A percentile compares a stretch with the other conserved stretches of the same genome.
Evolutionary conservation across 2,329 filamentous ascomycete species (phyloP).

Genomic region (Alternaria triticimaculans): DNA sequence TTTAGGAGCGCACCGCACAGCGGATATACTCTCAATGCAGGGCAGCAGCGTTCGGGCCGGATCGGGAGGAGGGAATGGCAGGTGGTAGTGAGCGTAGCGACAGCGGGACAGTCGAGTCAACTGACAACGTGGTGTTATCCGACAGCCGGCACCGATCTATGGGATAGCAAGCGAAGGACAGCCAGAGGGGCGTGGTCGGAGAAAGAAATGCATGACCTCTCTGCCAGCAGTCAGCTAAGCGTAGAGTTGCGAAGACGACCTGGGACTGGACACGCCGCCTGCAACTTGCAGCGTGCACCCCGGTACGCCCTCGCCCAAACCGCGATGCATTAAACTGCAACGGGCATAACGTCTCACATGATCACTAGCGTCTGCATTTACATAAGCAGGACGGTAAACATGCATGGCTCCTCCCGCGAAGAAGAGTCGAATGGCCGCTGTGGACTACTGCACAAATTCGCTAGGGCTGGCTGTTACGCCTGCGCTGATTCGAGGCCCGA

Average conservation of each 20-base stretch:
- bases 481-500: conserved; percentile 36
- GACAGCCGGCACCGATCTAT: conserved; percentile 27
- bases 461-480: conserved; percentile 25
- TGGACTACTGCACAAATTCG: conserved; percentile 26
- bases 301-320: conserved; percentile 22
- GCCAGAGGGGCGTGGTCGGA: conserved; percentile 40
- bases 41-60: conserved; percentile 28
- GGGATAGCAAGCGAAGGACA: conserved; percentile 27
- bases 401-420: conserved; percentile 43
- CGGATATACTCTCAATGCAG: conserved; percentile 27
- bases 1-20: conserved; percentile 22
- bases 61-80: conserved; percentile 33
- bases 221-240: conserved; percentile 44
- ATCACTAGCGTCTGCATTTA: conserved; percentile 8
- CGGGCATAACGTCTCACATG: conserved; percentile 35
- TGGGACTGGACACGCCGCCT: conserved; percentile 37
- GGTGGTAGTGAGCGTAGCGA: conserved; percentile 32
- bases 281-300: conserved; percentile 32
- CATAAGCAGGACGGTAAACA: conserved; percentile 21
- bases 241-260: conserved; percentile 43
- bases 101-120: conserved; percentile 23
- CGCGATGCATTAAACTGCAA: conserved; percentile 13
- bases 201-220: conserved; percentile 44
- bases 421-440: conserved; percentile 41
- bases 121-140: conserved; percentile 36